Evolutionary conservation across 2,329 filamentous ascomycete genomes (phyloP).

Genomic region (Kalmusia sp.): DNA sequence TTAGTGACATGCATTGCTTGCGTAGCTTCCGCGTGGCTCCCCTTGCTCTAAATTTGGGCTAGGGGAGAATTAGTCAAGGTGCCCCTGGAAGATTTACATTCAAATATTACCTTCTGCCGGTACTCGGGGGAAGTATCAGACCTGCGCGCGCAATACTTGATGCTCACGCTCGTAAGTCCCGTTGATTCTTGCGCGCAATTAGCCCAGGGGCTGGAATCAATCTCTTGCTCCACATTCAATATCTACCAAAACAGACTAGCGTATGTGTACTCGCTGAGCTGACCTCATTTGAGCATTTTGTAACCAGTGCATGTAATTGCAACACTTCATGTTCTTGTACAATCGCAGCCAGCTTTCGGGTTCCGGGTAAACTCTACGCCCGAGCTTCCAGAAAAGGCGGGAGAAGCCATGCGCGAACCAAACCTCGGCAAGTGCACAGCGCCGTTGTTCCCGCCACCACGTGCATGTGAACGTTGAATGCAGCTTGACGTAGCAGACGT

Average conservation of each 20-base stretch:
- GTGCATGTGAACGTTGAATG: constrained; percentile 12
- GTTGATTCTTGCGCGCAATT: too few relatives aligned
- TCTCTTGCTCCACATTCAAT: too few relatives aligned
- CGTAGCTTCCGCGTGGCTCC: background rate
- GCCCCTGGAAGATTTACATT: too few relatives aligned
- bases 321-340: background rate
- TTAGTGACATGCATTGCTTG: constrained; percentile 1
- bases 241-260: too few relatives aligned
- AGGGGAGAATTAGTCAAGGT: too few relatives aligned
- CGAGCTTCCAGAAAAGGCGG: constrained; percentile 4
- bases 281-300: background rate
- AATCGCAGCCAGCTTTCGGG: background rate
- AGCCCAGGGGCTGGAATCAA: too few relatives aligned
- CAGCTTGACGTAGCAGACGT: constrained; percentile 10
- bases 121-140: too few relatives aligned
- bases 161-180: too few relatives aligned
- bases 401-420: constrained; percentile 6
- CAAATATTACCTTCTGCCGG: too few relatives aligned
- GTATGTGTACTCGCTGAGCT: too few relatives aligned
- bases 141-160: too few relatives aligned
- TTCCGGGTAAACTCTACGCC: background rate
- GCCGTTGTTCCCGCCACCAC: background rate
- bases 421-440: constrained; percentile 10
- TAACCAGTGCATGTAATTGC: too few relatives aligned
- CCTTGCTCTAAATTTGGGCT: background rate